Evolutionary conservation across 2,329 filamentous ascomycete species (phyloP), one percentile per base, ranked within the genome.

Genomic region (Ophiostoma pallidulum): DNA sequence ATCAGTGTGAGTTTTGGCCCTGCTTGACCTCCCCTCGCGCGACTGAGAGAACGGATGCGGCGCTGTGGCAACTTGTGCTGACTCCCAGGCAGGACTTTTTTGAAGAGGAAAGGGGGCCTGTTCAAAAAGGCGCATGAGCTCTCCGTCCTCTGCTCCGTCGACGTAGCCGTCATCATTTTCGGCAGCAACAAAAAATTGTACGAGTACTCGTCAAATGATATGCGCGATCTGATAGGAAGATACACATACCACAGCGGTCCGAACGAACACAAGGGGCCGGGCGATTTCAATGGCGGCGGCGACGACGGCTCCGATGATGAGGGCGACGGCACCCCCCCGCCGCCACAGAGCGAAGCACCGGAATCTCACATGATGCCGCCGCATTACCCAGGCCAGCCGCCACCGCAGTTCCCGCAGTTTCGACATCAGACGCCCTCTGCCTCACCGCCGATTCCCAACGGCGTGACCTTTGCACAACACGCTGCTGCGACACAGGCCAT

Each of bases 41-140:
- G n/a, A n/a, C n/a, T n/a, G n/a, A n/a, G n/a, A n/a, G 40, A 35
- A 47, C 49, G 18, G 28, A 28, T 8, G n/a, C 18, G n/a, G 22
- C 14, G 8, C 19, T 8, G 12, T n/a, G 8, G n/a, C 10, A 4
- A 41, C 12, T 3, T 12, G 3, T 33, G 43, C 49, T 49, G 45
- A 42, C 38, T 3, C 12, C 6, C 8, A 4, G 13, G 4, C 61
- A 96, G 90, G 56, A 98, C 92, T 38, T 98, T 98, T 66, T 73
- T 98, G 58, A 98, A 98, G 77, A 86, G 92, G 71, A 98, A 98
- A 70, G 92, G 91, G 59, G 92, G 92, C 60, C 75, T 98, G 42
- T 98, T 98, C 78, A 98, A 98, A 74, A 98, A 98, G 78, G 92
- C 92, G 46, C 90, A 98, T 66, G 92, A 98, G 75, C 78, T 98